Base-by-base conservation (phyloP, 2,329 filamentous ascomycete genomes). In the Fusarium haematococcum region DNA sequence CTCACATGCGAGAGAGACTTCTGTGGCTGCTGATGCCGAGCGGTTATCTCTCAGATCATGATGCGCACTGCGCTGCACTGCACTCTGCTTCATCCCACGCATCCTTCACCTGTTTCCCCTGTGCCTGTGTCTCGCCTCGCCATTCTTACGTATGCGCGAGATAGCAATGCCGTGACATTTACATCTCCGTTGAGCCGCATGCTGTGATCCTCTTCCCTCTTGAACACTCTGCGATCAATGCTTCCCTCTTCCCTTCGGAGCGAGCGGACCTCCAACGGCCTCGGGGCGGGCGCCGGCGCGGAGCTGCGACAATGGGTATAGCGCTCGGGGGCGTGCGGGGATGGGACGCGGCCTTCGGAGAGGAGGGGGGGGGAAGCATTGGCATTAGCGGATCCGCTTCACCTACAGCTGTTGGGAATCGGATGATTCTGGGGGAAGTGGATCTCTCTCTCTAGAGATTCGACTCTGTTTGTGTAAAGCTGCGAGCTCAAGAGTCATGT, bases 261-360 rank as follows among this genome's bases (percentile, higher is more conserved):
- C 45, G 45, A 30, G 25, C 27, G 41, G 39, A 27, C n/a, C 57
- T 39, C 18, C 39, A 33, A 39, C 54, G 54, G 54, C 32, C 18
- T 27, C 63, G 56, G 48, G 3, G 61, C 43, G 25, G 35, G 54
- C 33, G 18, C 59, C 67, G 67, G 62, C n/a, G 67, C 71, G 71
- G 71, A 74, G 25, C 25, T 75, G 58, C 71, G 33, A 5, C 13
- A 39, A 69, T 18, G 14, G 58, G 71, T 32, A 61, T 74, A 74
- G 71, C 64, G 71, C 4, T 72, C 71, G 71, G 57, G 11, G 8
- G 60, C 41, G 71, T 56, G 57, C 20, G 58, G 41, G 50, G 52
- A 60, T 71, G 58, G 41, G 16, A n/a, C 41, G 59, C 23, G 32
- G 61, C 57, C 71, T 65, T 37, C 63, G 50, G 62, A 56, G 52